Evolutionary conservation across 257 asterid species (phyloP).

Genomic region (Primulina eburnea): DNA sequence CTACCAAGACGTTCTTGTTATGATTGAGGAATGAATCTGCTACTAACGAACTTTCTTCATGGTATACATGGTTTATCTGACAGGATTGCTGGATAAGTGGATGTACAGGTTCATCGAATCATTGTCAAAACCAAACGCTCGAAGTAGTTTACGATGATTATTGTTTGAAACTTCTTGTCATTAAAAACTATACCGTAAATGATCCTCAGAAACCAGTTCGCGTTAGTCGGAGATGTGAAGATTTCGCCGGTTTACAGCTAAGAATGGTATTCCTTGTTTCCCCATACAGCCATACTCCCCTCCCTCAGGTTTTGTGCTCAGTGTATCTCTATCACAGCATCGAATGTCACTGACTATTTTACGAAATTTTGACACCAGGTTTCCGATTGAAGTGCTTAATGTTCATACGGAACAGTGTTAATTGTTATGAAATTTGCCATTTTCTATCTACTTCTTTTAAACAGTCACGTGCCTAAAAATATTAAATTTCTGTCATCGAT

Average conservation of each 20-base stretch:
- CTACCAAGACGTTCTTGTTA: slow-evolving; percentile 1
- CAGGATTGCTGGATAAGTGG: slow-evolving; percentile 98
- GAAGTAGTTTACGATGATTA: slow-evolving; percentile 50
- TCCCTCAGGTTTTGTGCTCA: slow-evolving; percentile 13
- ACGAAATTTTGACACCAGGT: background rate
- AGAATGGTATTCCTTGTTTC: slow-evolving; percentile 8
- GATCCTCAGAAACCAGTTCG: slow-evolving; percentile 11
- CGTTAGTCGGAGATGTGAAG: slow-evolving; percentile 8
- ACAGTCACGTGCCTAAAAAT: background rate
- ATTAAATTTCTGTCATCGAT: background rate
- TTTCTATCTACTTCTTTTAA: no score
- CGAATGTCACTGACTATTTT: background rate
- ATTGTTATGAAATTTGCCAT: background rate
- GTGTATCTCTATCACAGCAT: background rate
- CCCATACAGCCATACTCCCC: background rate
- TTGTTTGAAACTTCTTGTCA: slow-evolving; percentile 19
- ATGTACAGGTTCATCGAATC: slow-evolving; percentile 74
- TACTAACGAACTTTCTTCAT: background rate
- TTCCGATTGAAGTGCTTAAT: background rate
- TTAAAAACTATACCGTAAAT: slow-evolving; percentile 8
- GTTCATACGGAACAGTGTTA: background rate
- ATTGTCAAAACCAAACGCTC: slow-evolving; percentile 54
- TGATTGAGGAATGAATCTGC: background rate
- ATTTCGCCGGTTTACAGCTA: background rate
- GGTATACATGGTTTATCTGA: slow-evolving; percentile 4